phyloP scores from a whole-genome alignment of 176 grass and related monocot genomes.

The Carex myosuroides region DNA sequence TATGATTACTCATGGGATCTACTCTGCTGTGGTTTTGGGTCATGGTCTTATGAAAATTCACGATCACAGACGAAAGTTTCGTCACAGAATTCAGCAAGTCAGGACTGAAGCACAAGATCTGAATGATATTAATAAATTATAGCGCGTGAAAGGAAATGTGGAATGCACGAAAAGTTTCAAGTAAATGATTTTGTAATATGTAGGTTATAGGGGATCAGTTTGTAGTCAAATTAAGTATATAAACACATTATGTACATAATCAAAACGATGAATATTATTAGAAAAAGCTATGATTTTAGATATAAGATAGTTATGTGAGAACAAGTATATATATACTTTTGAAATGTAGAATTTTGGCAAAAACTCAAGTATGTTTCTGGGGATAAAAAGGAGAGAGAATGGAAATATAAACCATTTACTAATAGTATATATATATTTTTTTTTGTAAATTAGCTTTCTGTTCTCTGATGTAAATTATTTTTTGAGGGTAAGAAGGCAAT shows the following conservation, averaged over 20 bases:
- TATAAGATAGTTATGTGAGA: conserved; percentile 8
- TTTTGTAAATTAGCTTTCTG: neutral
- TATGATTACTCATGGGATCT: conserved; percentile 97
- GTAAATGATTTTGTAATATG: conserved; percentile 1
- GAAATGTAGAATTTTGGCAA: conserved; percentile 7
- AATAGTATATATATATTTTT: neutral
- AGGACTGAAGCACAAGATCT: conserved; percentile 29
- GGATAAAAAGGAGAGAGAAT: neutral
- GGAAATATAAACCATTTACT: neutral
- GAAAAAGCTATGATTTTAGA: neutral
- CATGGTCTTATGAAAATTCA: conserved; percentile 95
- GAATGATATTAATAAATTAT: conserved; percentile 6
- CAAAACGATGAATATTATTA: neutral
- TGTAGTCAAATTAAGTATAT: conserved; percentile 10
- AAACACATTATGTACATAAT: conserved; percentile 10
- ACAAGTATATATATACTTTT: conserved; percentile 11
- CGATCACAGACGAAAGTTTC: conserved; percentile 67
- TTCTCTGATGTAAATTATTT: neutral
- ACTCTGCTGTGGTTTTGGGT: conserved; percentile 81
- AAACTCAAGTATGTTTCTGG: neutral
- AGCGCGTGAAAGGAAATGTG: neutral
- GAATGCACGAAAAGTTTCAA: neutral
- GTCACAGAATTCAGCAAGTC: conserved; percentile 56
- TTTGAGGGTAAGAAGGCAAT: no score
- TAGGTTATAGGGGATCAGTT: neutral